phyloP scores from a whole-genome alignment of 2,329 filamentous ascomycete genomes.

The Plectosphaerella cucumerina region DNA sequence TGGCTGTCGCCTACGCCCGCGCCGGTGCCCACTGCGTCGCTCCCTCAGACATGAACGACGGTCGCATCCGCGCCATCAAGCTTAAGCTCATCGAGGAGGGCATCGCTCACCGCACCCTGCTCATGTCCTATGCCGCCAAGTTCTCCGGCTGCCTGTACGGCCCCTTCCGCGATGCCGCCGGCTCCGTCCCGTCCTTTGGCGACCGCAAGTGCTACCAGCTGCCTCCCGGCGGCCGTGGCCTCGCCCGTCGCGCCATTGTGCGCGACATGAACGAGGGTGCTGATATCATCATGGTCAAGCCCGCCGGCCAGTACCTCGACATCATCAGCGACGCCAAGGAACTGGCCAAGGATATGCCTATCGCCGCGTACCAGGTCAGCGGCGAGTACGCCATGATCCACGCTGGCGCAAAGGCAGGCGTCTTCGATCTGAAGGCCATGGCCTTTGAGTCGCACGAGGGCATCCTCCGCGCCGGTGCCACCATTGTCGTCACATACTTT shows the following conservation, averaged over 20 bases:
- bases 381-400: constrained; percentile 99
- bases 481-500: constrained; percentile 92
- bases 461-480: constrained; percentile 87
- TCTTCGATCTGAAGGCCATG: constrained; percentile 93
- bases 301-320: constrained; percentile 90
- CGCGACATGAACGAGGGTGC: constrained; percentile 91
- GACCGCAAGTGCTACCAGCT: constrained; percentile 97
- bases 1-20: constrained; percentile 95
- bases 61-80: constrained; percentile 95
- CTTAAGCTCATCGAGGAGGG: constrained; percentile 94
- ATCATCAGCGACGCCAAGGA: constrained; percentile 98
- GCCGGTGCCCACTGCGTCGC: constrained; percentile 96
- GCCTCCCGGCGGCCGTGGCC: constrained; percentile 83
- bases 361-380: constrained; percentile 95
- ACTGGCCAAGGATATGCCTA: constrained; percentile 81
- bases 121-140: constrained; percentile 98
- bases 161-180: constrained; percentile 93
- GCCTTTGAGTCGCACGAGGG: constrained; percentile 92
- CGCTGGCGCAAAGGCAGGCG: constrained; percentile 89
- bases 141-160: constrained; percentile 96
- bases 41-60: constrained; percentile 98
- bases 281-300: constrained; percentile 99
- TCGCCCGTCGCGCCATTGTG: constrained; percentile 84
- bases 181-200: constrained; percentile 85
- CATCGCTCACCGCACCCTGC: constrained; percentile 81